A percentile compares a stretch with the other conserved stretches of the same genome.
Evolutionary conservation across 2,329 filamentous ascomycete genomes (phyloP).

Genomic region (Phyllosticta paracitricarpa): DNA sequence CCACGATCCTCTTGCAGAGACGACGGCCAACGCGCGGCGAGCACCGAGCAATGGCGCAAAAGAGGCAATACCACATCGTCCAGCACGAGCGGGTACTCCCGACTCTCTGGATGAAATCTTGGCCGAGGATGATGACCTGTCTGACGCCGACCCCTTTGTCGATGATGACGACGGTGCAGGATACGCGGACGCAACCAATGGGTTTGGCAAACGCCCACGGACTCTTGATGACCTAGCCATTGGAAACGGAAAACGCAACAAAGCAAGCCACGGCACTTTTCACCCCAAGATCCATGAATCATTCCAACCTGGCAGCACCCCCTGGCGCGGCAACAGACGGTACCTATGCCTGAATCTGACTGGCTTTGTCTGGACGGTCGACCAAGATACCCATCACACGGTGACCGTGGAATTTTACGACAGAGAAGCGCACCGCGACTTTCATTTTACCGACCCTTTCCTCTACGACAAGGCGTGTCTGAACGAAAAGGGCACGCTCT

Average conservation of each 20-base stretch:
- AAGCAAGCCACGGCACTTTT: slow-evolving; percentile 36
- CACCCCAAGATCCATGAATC: slow-evolving; percentile 65
- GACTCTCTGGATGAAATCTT: slow-evolving; percentile 81
- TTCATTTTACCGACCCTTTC: slow-evolving; percentile 95
- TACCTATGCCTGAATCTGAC: slow-evolving; percentile 90
- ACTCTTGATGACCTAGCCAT: slow-evolving; percentile 35
- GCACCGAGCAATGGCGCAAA: slow-evolving; percentile 43
- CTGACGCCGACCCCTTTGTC: slow-evolving; percentile 69
- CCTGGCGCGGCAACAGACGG: slow-evolving; percentile 88
- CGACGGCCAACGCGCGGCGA: slow-evolving; percentile 53
- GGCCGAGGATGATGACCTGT: slow-evolving; percentile 46
- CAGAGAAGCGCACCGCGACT: slow-evolving; percentile 80
- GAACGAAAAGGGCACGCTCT: slow-evolving; percentile 71
- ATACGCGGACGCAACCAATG: slow-evolving; percentile 56
- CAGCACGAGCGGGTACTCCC: slow-evolving; percentile 51
- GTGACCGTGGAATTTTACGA: slow-evolving; percentile 98
- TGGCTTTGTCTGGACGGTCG: slow-evolving; percentile 93
- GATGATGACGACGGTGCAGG: slow-evolving; percentile 92
- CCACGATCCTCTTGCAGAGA: slow-evolving; percentile 65
- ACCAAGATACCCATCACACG: slow-evolving; percentile 80
- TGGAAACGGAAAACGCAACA: slow-evolving; percentile 40
- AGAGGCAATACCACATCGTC: slow-evolving; percentile 39
- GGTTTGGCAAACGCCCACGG: slow-evolving; percentile 51
- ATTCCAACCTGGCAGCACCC: slow-evolving; percentile 90
- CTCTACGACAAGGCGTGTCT: slow-evolving; percentile 94